Evolutionary conservation across 2,329 filamentous ascomycete genomes (phyloP).

Genomic region (Apiospora kogelbergensis): DNA sequence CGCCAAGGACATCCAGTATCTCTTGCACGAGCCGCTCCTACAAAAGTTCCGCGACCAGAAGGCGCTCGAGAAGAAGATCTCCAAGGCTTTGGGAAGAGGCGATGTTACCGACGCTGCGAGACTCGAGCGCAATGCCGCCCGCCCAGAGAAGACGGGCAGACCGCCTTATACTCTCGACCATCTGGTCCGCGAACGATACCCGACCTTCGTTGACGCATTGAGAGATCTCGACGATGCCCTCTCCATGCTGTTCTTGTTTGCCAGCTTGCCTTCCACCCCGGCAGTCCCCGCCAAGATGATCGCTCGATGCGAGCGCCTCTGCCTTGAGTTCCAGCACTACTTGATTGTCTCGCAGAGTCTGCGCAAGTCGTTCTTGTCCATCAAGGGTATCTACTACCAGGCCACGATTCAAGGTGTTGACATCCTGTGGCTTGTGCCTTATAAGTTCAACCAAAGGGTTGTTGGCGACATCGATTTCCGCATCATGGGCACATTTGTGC

Average conservation of each 20-base stretch:
- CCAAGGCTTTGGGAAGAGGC: constrained; percentile 84
- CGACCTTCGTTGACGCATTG: constrained; percentile 91
- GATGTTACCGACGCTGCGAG: constrained; percentile 87
- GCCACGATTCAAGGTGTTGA: constrained; percentile 96
- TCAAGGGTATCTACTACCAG: constrained; percentile 99
- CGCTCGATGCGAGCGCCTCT: constrained; percentile 87
- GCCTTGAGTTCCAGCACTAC: constrained; percentile 97
- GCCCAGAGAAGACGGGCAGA: constrained; percentile 87
- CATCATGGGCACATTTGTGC: constrained; percentile 98
- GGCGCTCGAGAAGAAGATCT: constrained; percentile 95
- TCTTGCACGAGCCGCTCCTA: constrained; percentile 92
- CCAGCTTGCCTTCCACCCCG: constrained; percentile 87
- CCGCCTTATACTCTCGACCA: constrained; percentile 91
- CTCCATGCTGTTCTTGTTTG: constrained; percentile 96
- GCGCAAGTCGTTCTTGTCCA: constrained; percentile 94
- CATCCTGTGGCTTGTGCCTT: constrained; percentile 94
- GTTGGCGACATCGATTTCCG: constrained; percentile 95
- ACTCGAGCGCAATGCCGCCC: constrained; percentile 80
- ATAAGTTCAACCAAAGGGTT: constrained; percentile 94
- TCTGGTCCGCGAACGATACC: constrained; percentile 96
- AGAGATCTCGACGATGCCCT: constrained; percentile 95
- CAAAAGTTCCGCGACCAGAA: constrained; percentile 97
- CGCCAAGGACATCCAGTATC: constrained; percentile 95
- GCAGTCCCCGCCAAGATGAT: constrained; percentile 95
- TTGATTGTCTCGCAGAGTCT: constrained; percentile 89